A percentile compares a stretch with the other conserved stretches of the same genome.
phyloP scores from a whole-genome alignment of 2,329 filamentous ascomycete genomes.

The Stemphylium lycopersici region DNA sequence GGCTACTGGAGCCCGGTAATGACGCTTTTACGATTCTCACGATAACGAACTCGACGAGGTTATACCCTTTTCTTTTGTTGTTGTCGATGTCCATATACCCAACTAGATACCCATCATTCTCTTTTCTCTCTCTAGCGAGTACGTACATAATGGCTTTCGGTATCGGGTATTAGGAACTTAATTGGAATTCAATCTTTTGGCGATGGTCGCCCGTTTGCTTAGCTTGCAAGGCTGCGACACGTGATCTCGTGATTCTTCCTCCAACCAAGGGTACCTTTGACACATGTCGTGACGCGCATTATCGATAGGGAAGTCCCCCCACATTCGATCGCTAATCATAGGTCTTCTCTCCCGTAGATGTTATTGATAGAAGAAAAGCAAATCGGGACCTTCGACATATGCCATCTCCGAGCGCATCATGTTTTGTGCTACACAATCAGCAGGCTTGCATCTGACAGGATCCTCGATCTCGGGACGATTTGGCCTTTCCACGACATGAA shows the following conservation, averaged over 20 bases:
- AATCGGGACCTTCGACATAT: background rate
- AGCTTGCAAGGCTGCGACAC: background rate
- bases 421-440: conserved; percentile 2
- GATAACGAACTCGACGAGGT: conserved; percentile 13
- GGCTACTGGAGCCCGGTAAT: conserved; percentile 14
- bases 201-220: background rate
- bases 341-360: background rate
- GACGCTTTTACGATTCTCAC: conserved; percentile 14
- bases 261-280: too few relatives aligned
- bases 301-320: background rate
- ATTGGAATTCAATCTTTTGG: conserved; percentile 1
- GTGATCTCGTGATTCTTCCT: too few relatives aligned
- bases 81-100: conserved; percentile 11
- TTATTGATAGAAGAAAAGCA: conserved; percentile 1
- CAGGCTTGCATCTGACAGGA: conserved; percentile 5
- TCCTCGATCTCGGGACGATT: background rate
- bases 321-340: background rate
- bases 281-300: background rate
- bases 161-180: conserved; percentile 8
- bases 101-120: conserved; percentile 11
- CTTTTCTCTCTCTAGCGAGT: conserved; percentile 4
- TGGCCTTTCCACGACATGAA: conserved; percentile 2
- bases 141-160: conserved; percentile 4
- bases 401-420: conserved; percentile 2
- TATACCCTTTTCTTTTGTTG: conserved; percentile 14